Evolutionary conservation across 2,329 filamentous ascomycete genomes (phyloP).

Genomic region (Aspergillus brasiliensis): DNA sequence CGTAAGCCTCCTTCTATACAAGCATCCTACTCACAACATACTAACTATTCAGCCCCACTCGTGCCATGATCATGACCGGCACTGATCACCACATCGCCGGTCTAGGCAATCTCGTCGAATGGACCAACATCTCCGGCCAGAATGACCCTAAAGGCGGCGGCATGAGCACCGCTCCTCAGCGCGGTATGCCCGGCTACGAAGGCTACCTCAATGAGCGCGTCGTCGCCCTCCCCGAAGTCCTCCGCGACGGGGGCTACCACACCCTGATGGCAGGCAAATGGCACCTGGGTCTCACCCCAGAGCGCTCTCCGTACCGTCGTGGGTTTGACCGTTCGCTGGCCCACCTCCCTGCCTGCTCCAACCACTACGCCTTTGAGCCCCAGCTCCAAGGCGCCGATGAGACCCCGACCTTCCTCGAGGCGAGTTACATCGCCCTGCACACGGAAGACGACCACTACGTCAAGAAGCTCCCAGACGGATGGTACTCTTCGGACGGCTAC

Average conservation of each 20-base stretch:
- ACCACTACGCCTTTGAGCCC: slow-evolving; percentile 60
- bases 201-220: slow-evolving; percentile 65
- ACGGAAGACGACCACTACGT: slow-evolving; percentile 50
- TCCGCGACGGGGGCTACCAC: slow-evolving; percentile 61
- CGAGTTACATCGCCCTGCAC: slow-evolving; percentile 47
- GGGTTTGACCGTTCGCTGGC: slow-evolving; percentile 64
- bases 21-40: background rate
- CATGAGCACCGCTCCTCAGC: slow-evolving; percentile 56
- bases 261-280: slow-evolving; percentile 66
- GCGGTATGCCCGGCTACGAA: slow-evolving; percentile 64
- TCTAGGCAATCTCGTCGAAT: slow-evolving; percentile 62
- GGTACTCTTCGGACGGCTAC: slow-evolving; percentile 58
- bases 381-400: slow-evolving; percentile 43
- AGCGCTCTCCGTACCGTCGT: slow-evolving; percentile 57
- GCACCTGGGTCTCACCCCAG: slow-evolving; percentile 62
- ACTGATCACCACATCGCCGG: slow-evolving; percentile 60
- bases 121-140: slow-evolving; percentile 57
- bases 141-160: slow-evolving; percentile 55
- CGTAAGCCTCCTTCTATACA: slow-evolving; percentile 29
- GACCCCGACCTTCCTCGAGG: slow-evolving; percentile 45
- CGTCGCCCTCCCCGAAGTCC: slow-evolving; percentile 59
- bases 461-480: slow-evolving; percentile 52
- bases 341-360: slow-evolving; percentile 62
- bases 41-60: slow-evolving; percentile 49
- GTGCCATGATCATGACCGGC: slow-evolving; percentile 68